Evolutionary conservation across 495 filamentous ascomycete species (phyloP).

Genomic region (Penicillium simplicissimum): DNA sequence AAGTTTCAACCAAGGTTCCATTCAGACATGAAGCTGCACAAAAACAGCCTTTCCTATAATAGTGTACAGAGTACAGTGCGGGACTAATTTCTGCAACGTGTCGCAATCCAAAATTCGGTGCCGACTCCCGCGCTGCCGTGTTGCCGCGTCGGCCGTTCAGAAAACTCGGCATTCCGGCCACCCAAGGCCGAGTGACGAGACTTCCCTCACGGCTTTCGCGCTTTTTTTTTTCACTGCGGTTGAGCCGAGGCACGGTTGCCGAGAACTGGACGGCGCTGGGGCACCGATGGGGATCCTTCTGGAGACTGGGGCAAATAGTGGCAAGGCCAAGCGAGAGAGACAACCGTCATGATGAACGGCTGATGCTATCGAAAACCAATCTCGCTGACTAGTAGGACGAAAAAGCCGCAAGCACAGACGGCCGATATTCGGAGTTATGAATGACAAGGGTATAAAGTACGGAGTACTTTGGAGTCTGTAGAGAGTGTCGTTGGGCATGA

Average conservation of each 20-base stretch:
- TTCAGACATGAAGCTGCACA: background rate
- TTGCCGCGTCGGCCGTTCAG: slow-evolving; percentile 19
- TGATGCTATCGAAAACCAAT: background rate
- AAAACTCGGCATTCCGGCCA: slow-evolving; percentile 21
- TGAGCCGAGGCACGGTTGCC: background rate
- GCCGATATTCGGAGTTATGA: background rate
- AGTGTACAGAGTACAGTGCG: too few relatives aligned
- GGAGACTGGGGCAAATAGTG: slow-evolving; percentile 3
- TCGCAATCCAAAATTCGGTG: slow-evolving; percentile 7
- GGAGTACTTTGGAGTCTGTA: background rate
- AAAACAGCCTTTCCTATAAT: background rate
- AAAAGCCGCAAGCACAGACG: slow-evolving; percentile 1
- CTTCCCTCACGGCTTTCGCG: background rate
- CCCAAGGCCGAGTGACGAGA: slow-evolving; percentile 7
- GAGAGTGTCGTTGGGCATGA: background rate
- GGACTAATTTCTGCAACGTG: background rate
- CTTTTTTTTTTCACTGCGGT: background rate
- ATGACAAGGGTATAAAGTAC: background rate
- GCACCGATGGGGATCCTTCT: slow-evolving; percentile 2
- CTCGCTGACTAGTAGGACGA: background rate
- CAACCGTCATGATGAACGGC: background rate
- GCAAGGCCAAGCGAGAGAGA: background rate
- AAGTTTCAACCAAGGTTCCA: slow-evolving; percentile 5
- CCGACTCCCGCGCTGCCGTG: slow-evolving; percentile 25
- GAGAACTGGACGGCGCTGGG: background rate